phyloP scores from a whole-genome alignment of 805 yeast genomes.

The Ogataea paradorogensis region DNA sequence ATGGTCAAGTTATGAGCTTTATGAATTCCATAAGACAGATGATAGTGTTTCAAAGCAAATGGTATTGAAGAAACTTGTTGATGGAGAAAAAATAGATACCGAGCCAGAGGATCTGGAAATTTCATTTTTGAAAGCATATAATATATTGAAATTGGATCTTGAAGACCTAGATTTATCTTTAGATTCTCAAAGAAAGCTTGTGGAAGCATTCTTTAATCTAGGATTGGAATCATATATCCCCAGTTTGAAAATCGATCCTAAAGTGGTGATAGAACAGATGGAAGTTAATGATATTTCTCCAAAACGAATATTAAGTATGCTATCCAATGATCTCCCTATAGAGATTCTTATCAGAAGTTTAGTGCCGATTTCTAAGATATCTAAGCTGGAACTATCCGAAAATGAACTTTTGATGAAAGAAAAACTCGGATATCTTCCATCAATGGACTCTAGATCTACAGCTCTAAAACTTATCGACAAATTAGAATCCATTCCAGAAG shows the following conservation, averaged over 20 bases:
- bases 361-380: conserved; percentile 1
- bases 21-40: conserved; percentile 7
- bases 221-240: conserved; percentile 5
- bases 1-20: conserved; percentile 33
- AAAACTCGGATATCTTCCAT: conserved; percentile 5
- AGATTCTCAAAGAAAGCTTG: conserved; percentile 1
- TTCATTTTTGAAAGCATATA: conserved; percentile 5
- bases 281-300: background rate
- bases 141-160: conserved; percentile 1
- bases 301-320: conserved; percentile 1
- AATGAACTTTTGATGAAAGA: conserved; percentile 4
- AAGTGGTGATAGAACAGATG: conserved; percentile 1
- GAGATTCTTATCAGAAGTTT: background rate
- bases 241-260: background rate
- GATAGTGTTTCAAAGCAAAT: conserved; percentile 1
- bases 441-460: background rate
- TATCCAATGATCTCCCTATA: conserved; percentile 2
- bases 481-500: conserved; percentile 1
- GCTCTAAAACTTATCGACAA: background rate
- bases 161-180: background rate
- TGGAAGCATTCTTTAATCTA: conserved; percentile 2
- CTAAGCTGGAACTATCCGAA: background rate
- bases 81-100: conserved; percentile 7
- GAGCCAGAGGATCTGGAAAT: conserved; percentile 8
- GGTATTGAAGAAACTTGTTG: conserved; percentile 5